Conservation (phyloP, 345 rosid species). For the Boechera retrofracta region DNA sequence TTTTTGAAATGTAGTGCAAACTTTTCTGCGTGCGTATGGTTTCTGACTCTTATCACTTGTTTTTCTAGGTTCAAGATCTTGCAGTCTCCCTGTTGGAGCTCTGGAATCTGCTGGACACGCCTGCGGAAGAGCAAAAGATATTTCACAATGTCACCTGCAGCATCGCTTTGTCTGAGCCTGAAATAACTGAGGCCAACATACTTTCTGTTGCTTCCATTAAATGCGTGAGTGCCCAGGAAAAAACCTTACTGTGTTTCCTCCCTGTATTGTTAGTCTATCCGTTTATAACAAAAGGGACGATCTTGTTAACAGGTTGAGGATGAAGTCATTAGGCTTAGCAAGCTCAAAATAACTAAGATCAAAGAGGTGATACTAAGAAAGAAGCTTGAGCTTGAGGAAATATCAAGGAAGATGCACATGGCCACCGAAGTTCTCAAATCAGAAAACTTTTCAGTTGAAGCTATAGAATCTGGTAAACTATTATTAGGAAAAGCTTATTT, state of each 20-base stretch:
- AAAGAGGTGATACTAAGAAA: slow-evolving; percentile 71
- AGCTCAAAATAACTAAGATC: slow-evolving; percentile 65
- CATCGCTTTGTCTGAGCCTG: slow-evolving; percentile 60
- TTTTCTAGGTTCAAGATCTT: slow-evolving; percentile 62
- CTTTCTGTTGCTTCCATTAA: slow-evolving; percentile 62
- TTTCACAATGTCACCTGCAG: slow-evolving; percentile 61
- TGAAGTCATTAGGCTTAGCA: slow-evolving; percentile 65
- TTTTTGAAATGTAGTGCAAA: background rate
- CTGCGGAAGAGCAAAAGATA: slow-evolving; percentile 60
- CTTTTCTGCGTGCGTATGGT: slow-evolving; percentile 3
- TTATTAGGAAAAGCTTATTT: background rate
- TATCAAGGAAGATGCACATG: slow-evolving; percentile 72
- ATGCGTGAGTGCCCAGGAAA: slow-evolving; percentile 50
- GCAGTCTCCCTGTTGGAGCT: slow-evolving; percentile 67
- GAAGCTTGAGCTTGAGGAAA: slow-evolving; percentile 71
- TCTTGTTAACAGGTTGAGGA: slow-evolving; percentile 58
- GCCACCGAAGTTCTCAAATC: slow-evolving; percentile 48
- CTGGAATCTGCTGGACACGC: slow-evolving; percentile 74
- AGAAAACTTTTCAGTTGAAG: slow-evolving; percentile 54
- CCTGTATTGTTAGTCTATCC: background rate
- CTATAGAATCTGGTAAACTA: slow-evolving; percentile 57
- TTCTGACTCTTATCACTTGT: slow-evolving; percentile 26
- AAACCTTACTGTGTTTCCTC: background rate
- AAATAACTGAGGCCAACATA: slow-evolving; percentile 57
- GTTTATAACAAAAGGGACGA: background rate